Percentiles rank a stretch among this genome's conserved stretches.
Evolutionary conservation across 371 early-diverging fungal species (phyloP).

Genomic region (Haplosporangium sp.): DNA sequence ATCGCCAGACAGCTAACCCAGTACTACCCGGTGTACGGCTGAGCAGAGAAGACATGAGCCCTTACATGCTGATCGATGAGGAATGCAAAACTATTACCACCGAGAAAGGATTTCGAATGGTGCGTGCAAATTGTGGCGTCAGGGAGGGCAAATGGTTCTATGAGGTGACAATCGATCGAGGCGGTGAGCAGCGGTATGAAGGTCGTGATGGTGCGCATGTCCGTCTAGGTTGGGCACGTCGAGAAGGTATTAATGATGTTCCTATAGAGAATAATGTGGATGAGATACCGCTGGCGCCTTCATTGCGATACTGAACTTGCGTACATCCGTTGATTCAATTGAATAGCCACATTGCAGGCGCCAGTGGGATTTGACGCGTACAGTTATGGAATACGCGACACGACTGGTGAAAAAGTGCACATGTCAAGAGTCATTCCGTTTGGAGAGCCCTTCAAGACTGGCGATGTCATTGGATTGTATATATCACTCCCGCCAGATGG

Average conservation of each 20-base stretch:
- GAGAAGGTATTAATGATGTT: constrained; percentile 67
- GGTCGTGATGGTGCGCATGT: constrained; percentile 70
- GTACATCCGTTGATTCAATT: constrained; percentile 1
- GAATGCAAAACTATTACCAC: constrained; percentile 72
- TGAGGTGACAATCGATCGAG: constrained; percentile 69
- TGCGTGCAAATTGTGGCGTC: constrained; percentile 74
- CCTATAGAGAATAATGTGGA: not conserved
- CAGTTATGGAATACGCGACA: constrained; percentile 75
- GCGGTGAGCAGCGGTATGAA: constrained; percentile 54
- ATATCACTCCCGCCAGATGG: constrained; percentile 67
- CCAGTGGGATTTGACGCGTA: constrained; percentile 80
- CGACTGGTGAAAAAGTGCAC: constrained; percentile 73
- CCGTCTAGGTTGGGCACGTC: constrained; percentile 73
- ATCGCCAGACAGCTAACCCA: constrained; percentile 65
- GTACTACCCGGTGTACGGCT: constrained; percentile 62
- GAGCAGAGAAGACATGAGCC: constrained; percentile 72
- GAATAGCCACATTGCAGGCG: constrained; percentile 69
- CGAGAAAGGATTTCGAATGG: constrained; percentile 77
- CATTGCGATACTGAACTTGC: not conserved
- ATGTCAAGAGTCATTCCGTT: constrained; percentile 66
- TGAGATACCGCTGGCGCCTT: not conserved
- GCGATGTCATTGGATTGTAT: constrained; percentile 77
- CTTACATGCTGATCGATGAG: constrained; percentile 70
- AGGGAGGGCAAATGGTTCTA: constrained; percentile 77
- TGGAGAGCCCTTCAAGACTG: constrained; percentile 72